Percentiles rank a stretch among this genome's conserved stretches.
phyloP scores from a whole-genome alignment of 805 yeast species.

The Myxozyma udenii region DNA sequence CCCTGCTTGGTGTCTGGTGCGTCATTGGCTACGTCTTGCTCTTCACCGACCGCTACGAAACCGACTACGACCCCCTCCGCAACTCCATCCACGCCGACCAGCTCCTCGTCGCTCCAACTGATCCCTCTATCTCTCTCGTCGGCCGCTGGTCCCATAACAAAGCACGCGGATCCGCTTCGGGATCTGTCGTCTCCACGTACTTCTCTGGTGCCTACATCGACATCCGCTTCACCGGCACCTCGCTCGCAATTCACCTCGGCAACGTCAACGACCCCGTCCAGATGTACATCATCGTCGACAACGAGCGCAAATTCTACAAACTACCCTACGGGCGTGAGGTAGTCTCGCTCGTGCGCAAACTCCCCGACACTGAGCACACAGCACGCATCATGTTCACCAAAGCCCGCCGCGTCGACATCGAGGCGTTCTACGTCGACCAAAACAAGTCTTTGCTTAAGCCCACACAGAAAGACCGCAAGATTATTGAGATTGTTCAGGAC shows the following conservation, averaged over 20 bases:
- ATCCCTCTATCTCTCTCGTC: constrained; percentile 13
- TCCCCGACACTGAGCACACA: constrained; percentile 11
- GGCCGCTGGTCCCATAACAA: constrained; percentile 29
- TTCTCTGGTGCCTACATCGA: constrained; percentile 24
- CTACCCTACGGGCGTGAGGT: constrained; percentile 28
- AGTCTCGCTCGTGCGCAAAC: constrained; percentile 14
- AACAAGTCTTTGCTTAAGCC: not conserved
- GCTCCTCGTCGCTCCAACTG: constrained; percentile 12
- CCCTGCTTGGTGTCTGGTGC: constrained; percentile 22
- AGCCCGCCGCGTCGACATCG: constrained; percentile 21
- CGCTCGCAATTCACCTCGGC: constrained; percentile 27
- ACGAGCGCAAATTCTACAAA: constrained; percentile 4
- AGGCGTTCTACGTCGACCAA: constrained; percentile 24
- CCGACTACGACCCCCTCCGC: constrained; percentile 25
- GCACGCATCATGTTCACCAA: constrained; percentile 21
- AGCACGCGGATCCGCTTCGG: constrained; percentile 24
- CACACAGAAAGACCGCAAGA: constrained; percentile 1
- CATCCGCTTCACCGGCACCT: constrained; percentile 26
- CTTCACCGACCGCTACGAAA: constrained; percentile 3
- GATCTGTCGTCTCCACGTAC: constrained; percentile 17
- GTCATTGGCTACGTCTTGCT: constrained; percentile 13
- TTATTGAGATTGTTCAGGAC: constrained; percentile 23
- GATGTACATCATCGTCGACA: constrained; percentile 16
- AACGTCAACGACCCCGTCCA: constrained; percentile 22
- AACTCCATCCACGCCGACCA: constrained; percentile 7